Conservation (phyloP, 352 stramenopile species). For the Pilasporangium apinafurcum region DNA sequence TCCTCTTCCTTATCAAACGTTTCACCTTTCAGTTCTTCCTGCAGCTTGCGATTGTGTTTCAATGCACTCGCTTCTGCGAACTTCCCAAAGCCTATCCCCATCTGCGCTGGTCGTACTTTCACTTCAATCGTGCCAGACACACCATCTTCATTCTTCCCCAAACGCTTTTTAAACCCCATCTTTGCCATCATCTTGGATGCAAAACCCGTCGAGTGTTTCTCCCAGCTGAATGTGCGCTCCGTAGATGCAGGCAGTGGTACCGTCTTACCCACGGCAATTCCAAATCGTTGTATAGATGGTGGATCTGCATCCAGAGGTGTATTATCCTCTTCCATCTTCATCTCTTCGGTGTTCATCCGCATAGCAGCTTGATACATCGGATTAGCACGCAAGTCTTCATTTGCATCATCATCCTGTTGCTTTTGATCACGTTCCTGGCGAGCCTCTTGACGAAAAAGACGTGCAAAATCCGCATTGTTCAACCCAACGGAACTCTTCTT, state of each 20-base stretch:
- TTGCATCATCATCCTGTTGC: background rate
- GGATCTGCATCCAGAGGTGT: constrained; percentile 5
- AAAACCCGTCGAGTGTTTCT: constrained; percentile 97
- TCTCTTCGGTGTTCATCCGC: constrained; percentile 5
- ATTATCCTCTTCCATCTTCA: constrained; percentile 8
- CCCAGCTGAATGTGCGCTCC: constrained; percentile 64
- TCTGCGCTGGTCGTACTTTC: constrained; percentile 86
- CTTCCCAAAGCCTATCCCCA: constrained; percentile 92
- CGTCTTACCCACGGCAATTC: too few species aligned
- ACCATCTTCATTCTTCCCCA: constrained; percentile 91
- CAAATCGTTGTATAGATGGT: constrained; percentile 8
- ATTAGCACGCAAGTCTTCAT: too few species aligned
- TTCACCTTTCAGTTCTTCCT: constrained; percentile 89
- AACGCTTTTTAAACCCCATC: constrained; percentile 93
- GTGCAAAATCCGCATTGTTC: constrained; percentile 76
- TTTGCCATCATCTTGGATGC: constrained; percentile 94
- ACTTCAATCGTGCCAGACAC: constrained; percentile 93
- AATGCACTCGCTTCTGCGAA: constrained; percentile 92
- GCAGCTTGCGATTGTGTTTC: constrained; percentile 88
- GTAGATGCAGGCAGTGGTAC: too few species aligned
- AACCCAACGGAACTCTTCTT: constrained; percentile 10
- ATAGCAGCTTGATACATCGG: too few species aligned
- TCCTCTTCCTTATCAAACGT: constrained; percentile 34
- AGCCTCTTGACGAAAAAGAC: constrained; percentile 52
- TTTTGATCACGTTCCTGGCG: constrained; percentile 6